Base-by-base conservation (phyloP, 202 grass and related monocot genomes). In the Panicum hallii region DNA sequence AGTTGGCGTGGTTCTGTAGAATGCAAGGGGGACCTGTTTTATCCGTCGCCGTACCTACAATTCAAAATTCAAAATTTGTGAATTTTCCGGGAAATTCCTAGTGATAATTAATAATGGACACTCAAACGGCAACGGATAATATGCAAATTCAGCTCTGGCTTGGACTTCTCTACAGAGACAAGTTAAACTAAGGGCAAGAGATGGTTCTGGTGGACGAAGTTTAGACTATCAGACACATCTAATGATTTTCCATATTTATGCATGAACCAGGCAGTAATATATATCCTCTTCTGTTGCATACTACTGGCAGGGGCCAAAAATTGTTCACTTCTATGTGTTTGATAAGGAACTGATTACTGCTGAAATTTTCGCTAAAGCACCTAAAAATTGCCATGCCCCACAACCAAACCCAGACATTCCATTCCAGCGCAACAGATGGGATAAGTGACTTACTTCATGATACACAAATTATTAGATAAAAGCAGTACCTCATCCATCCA, bases 1-100 rank as follows among this genome's bases (percentile, higher is more conserved):
- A 52, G 56, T 86, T 55, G 93, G 93, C 20, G 91, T 92, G 80
- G 75, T 84, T 88, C 82, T 92, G 82, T 94, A 99, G 88, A 96
- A 99, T 75, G 96, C 97, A 85, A 99, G 88, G 32, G 97, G 93
- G 42, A 96, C 91, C 83, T 96, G 97, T 85, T 99, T 99, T 96
- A 99, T 92, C 77, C 97, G 83, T 48, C 91, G 83, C 23, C 93
- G 79, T 26, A 88, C 88, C 93, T 99, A 86, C 92, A 96, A 92
- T 82, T 82, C 28, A 67, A 86, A 89, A 62, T 45, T 71, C 43
- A 76, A 74, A 45, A 26, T 79, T 62, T 41, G 79, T 76, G 36
- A 88, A 41, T 44, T 43, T 43, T 77, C 63, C 43, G 61, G 1
- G 15, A 77, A 77, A 82, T 40, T 72, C 17, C 46, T 82, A 67